phyloP scores from a whole-genome alignment of 768 basidiomycete genomes.

The Suillus tomentosus region DNA sequence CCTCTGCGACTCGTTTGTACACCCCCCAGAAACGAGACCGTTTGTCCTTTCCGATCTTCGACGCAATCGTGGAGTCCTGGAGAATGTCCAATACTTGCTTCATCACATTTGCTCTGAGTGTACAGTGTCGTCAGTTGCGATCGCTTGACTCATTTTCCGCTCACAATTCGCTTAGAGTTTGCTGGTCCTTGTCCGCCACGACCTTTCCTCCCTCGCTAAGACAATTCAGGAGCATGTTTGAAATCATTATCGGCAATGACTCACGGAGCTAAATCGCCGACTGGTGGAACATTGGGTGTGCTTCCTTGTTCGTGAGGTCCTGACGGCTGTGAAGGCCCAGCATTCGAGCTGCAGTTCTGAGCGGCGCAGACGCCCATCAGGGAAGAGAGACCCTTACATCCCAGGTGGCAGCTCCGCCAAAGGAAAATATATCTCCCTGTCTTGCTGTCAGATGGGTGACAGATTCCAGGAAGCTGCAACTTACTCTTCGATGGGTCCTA shows the following conservation, averaged over 20 bases:
- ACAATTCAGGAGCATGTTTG: background rate
- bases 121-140: background rate
- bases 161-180: background rate
- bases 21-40: slow-evolving; percentile 16
- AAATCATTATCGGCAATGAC: background rate
- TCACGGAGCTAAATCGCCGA: background rate
- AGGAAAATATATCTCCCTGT: background rate
- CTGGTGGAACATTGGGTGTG: background rate
- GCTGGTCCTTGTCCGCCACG: background rate
- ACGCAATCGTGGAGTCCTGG: background rate
- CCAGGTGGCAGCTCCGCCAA: background rate
- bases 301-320: background rate
- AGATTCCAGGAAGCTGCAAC: background rate
- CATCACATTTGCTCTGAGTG: background rate
- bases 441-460: background rate
- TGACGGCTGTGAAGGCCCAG: background rate
- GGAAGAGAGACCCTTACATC: background rate
- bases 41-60: background rate
- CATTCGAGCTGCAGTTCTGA: background rate
- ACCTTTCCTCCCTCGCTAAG: background rate
- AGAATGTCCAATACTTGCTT: background rate
- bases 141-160: background rate
- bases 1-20: slow-evolving; percentile 17
- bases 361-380: background rate
- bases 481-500: background rate